Evolutionary conservation across 345 rosid species (phyloP).

Genomic region (Camelina sativa): DNA sequence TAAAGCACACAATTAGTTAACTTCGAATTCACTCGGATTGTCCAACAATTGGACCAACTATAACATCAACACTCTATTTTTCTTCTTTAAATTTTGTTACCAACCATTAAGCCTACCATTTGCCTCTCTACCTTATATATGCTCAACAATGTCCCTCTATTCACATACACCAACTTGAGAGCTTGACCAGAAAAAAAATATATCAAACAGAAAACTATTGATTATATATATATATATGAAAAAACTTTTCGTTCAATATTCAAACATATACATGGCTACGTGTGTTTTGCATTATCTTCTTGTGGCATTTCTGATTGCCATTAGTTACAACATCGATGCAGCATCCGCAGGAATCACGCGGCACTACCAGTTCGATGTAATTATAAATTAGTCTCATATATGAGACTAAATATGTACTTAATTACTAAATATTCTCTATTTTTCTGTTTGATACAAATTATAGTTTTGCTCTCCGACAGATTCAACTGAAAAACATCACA

Average conservation of each 20-base stretch:
- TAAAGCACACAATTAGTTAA: slow-evolving; percentile 34
- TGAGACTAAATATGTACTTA: background rate
- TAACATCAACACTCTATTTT: slow-evolving; percentile 21
- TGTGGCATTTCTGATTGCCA: slow-evolving; percentile 36
- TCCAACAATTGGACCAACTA: slow-evolving; percentile 35
- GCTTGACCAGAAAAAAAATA: slow-evolving; percentile 18
- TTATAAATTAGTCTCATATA: background rate
- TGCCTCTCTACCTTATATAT: slow-evolving; percentile 29
- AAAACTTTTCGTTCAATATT: background rate
- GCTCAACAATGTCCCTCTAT: slow-evolving; percentile 21
- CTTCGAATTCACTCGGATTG: slow-evolving; percentile 44
- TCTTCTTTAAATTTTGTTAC: slow-evolving; percentile 19
- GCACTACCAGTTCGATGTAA: slow-evolving; percentile 53
- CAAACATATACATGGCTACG: slow-evolving; percentile 34
- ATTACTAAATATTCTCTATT: background rate
- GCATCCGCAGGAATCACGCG: slow-evolving; percentile 49
- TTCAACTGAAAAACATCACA: slow-evolving; percentile 55
- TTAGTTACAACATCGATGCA: slow-evolving; percentile 27
- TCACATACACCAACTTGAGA: slow-evolving; percentile 30
- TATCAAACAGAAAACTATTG: background rate
- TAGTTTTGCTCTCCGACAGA: slow-evolving; percentile 33
- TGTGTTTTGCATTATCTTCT: slow-evolving; percentile 34
- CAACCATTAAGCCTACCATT: slow-evolving; percentile 41
- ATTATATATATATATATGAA: background rate
- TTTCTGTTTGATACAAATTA: background rate